These are phyloP conservation scores for Cubamyces lactineus DNA, from an alignment of 768 basidiomycete species.

Conservation along the genomic window DNA sequence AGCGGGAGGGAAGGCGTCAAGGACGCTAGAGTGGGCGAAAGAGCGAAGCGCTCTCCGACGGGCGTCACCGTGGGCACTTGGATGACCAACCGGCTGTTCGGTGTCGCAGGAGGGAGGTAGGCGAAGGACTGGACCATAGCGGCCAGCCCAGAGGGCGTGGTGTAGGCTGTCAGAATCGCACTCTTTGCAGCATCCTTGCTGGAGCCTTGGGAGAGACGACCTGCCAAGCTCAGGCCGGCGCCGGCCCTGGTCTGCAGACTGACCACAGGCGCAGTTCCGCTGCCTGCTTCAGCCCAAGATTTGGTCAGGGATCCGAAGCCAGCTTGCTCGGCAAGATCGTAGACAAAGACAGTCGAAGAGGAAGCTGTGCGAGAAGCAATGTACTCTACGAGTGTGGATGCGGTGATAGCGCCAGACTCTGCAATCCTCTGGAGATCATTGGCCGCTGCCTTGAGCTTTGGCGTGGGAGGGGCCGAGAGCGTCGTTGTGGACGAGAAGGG, in stretches of 20 bases:
- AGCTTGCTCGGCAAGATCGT: slow-evolving; percentile 82
- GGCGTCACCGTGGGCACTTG: slow-evolving; percentile 81
- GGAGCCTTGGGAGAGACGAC: slow-evolving; percentile 78
- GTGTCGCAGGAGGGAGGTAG: slow-evolving; percentile 65
- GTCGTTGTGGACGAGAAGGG: slow-evolving; percentile 40
- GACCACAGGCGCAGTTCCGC: slow-evolving; percentile 56
- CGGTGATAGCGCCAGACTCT: slow-evolving; percentile 38
- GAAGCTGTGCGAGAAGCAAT: slow-evolving; percentile 57
- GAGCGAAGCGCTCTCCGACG: slow-evolving; percentile 63
- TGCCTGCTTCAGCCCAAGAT: slow-evolving; percentile 53
- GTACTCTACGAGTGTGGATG: slow-evolving; percentile 70
- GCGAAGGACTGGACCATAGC: slow-evolving; percentile 80
- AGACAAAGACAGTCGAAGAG: slow-evolving; percentile 76
- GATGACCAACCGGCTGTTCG: slow-evolving; percentile 71
- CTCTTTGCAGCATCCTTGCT: slow-evolving; percentile 65
- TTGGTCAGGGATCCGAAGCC: slow-evolving; percentile 79
- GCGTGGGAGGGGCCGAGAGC: slow-evolving; percentile 37
- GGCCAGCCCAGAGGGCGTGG: slow-evolving; percentile 81
- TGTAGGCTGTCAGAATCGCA: slow-evolving; percentile 74
- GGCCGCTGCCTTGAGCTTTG: slow-evolving; percentile 34
- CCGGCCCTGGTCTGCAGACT: slow-evolving; percentile 82
- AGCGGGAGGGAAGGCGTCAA: slow-evolving; percentile 62
- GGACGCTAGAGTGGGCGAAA: slow-evolving; percentile 78
- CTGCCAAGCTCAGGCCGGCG: slow-evolving; percentile 79
- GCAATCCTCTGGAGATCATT: slow-evolving; percentile 28